These are phyloP conservation scores for Clarireedia sp. DNA, from an alignment of 2,329 filamentous ascomycete species.

Conservation along the genomic window DNA sequence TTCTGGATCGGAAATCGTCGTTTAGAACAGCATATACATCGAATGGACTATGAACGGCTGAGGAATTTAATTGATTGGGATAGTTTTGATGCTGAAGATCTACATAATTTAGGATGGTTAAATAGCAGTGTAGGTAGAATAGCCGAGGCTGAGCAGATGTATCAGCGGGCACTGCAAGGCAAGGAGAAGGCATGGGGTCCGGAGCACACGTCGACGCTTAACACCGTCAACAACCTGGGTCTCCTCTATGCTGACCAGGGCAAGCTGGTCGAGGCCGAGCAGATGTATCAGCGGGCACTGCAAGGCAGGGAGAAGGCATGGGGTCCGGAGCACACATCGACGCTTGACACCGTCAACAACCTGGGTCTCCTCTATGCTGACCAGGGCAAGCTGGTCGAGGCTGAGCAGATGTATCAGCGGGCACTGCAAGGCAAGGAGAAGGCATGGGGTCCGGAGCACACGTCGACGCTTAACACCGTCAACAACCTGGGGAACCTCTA, in stretches of 20 bases:
- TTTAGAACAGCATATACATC: background rate
- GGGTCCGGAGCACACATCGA: too few relatives aligned
- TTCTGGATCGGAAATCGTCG: background rate
- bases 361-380: too few relatives aligned
- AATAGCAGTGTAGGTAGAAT: background rate
- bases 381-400: too few relatives aligned
- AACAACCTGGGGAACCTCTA: too few relatives aligned
- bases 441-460: too few relatives aligned
- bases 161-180: background rate
- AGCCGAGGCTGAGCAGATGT: background rate
- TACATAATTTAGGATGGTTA: background rate
- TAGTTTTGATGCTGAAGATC: background rate
- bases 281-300: background rate
- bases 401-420: too few relatives aligned
- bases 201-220: background rate
- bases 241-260: background rate
- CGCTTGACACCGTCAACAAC: too few relatives aligned
- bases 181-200: background rate
- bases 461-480: too few relatives aligned
- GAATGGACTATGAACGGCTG: background rate
- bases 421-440: too few relatives aligned
- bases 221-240: background rate
- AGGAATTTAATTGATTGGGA: background rate
- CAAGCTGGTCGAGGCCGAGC: background rate
- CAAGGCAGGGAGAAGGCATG: background rate